Evolutionary conservation across 2,329 filamentous ascomycete genomes (phyloP).

Genomic region (Hypoxylon sp.): DNA sequence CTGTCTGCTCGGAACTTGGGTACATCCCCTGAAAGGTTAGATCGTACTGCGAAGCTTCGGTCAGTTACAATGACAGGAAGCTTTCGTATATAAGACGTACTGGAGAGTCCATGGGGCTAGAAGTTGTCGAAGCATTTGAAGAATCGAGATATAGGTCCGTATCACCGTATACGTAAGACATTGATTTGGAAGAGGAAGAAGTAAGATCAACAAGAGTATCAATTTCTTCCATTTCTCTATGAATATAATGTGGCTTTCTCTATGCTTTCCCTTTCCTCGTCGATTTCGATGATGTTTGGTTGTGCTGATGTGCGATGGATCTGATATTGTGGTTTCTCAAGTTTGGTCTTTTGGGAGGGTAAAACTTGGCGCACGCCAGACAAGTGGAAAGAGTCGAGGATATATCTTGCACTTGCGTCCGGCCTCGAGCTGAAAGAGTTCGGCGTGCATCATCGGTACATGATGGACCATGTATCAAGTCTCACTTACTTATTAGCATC

Average conservation of each 20-base stretch:
- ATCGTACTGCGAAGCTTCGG: slow-evolving; percentile 45
- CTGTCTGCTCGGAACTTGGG: slow-evolving; percentile 37
- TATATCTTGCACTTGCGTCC: slow-evolving; percentile 29
- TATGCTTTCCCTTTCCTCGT: background rate
- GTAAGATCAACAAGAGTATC: slow-evolving; percentile 44
- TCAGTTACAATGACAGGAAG: slow-evolving; percentile 23
- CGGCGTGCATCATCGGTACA: slow-evolving; percentile 21
- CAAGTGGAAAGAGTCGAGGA: slow-evolving; percentile 24
- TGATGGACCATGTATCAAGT: slow-evolving; percentile 25
- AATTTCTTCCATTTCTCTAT: slow-evolving; percentile 46
- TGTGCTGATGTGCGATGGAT: background rate
- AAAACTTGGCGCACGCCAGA: slow-evolving; percentile 11
- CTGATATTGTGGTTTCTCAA: background rate
- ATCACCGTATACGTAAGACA: slow-evolving; percentile 49
- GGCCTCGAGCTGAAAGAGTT: slow-evolving; percentile 20
- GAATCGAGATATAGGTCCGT: slow-evolving; percentile 49
- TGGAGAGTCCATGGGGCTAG: slow-evolving; percentile 50
- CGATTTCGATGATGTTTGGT: background rate
- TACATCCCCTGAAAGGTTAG: slow-evolving; percentile 43
- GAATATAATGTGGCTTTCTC: background rate
- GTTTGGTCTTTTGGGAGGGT: background rate
- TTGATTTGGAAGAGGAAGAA: slow-evolving; percentile 48
- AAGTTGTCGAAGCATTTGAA: slow-evolving; percentile 47
- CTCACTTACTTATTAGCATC: slow-evolving; percentile 26
- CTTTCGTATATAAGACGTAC: slow-evolving; percentile 40